Evolutionary conservation across 2,329 filamentous ascomycete genomes (phyloP).

Genomic region (Myriangium duriaei): DNA sequence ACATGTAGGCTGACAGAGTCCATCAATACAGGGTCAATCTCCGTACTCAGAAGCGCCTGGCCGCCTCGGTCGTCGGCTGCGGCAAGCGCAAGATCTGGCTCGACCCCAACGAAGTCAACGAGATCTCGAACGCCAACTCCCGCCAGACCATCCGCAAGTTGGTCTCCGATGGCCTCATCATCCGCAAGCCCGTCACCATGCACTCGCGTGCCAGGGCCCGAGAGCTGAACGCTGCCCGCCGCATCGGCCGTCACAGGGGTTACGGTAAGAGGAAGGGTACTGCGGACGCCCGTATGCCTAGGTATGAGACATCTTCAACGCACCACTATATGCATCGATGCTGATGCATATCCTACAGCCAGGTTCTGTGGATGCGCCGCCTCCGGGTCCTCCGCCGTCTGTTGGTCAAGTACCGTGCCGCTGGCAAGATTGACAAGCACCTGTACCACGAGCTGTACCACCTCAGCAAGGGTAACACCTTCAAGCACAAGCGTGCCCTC

Average conservation of each 20-base stretch:
- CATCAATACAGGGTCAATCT: slow-evolving; percentile 76
- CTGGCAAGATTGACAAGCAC: slow-evolving; percentile 99
- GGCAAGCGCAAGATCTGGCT: slow-evolving; percentile 99
- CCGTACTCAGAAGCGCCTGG: slow-evolving; percentile 99
- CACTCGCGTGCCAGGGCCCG: slow-evolving; percentile 96
- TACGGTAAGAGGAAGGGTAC: slow-evolving; percentile 99
- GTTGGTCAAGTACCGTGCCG: slow-evolving; percentile 98
- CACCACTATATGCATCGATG: slow-evolving; percentile 10
- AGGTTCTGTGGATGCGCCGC: slow-evolving; percentile 99
- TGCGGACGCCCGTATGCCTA: slow-evolving; percentile 97
- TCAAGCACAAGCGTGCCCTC: slow-evolving; percentile 99
- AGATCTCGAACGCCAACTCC: slow-evolving; percentile 99
- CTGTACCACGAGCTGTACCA: slow-evolving; percentile 99
- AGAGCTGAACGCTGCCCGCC: slow-evolving; percentile 85
- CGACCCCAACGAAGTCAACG: slow-evolving; percentile 97
- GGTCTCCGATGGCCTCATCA: slow-evolving; percentile 99
- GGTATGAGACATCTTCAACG: slow-evolving; percentile 45
- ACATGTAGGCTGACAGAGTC: slow-evolving; percentile 11
- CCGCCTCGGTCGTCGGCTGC: slow-evolving; percentile 95
- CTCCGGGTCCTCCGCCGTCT: slow-evolving; percentile 98
- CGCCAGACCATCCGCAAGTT: slow-evolving; percentile 99
- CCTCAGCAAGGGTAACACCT: slow-evolving; percentile 99
- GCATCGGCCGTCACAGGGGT: slow-evolving; percentile 94
- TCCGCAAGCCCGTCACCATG: slow-evolving; percentile 99
- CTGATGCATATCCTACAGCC: slow-evolving; percentile 44